These are phyloP conservation scores for Pontederia crassipes DNA, from an alignment of 176 grass and related monocot species.

Conservation along the genomic window DNA sequence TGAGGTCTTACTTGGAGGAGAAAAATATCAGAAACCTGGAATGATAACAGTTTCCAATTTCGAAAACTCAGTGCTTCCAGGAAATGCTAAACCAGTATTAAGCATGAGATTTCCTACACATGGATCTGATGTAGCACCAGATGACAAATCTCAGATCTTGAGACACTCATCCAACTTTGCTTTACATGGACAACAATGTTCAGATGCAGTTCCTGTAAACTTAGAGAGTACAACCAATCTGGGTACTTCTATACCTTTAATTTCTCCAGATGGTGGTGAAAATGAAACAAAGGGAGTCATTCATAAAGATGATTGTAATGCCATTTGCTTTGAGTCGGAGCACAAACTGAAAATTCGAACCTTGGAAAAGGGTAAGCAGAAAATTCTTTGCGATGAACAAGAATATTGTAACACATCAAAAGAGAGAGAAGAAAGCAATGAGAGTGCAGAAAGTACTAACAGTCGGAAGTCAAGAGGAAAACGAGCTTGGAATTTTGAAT, in stretches of 20 bases:
- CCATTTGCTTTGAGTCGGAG: background rate
- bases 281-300: conserved; percentile 19
- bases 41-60: too few relatives aligned
- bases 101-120: background rate
- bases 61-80: conserved; percentile 4
- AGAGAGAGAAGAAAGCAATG: conserved; percentile 57
- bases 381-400: conserved; percentile 33
- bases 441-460: conserved; percentile 68
- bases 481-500: conserved; percentile 20
- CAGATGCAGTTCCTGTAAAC: conserved; percentile 11
- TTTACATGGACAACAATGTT: conserved; percentile 4
- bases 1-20: too few relatives aligned
- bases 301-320: conserved; percentile 17
- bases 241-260: background rate
- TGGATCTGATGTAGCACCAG: conserved; percentile 4
- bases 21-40: too few relatives aligned
- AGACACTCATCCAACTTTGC: conserved; percentile 7
- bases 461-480: conserved; percentile 49
- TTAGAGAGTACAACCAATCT: background rate
- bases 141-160: background rate
- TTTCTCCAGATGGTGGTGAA: conserved; percentile 11
- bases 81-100: conserved; percentile 3
- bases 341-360: conserved; percentile 2
- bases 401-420: conserved; percentile 31
- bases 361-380: conserved; percentile 68